Conservation (phyloP, 1,284 basidiomycete species). For the Naganishia liquefaciens region DNA sequence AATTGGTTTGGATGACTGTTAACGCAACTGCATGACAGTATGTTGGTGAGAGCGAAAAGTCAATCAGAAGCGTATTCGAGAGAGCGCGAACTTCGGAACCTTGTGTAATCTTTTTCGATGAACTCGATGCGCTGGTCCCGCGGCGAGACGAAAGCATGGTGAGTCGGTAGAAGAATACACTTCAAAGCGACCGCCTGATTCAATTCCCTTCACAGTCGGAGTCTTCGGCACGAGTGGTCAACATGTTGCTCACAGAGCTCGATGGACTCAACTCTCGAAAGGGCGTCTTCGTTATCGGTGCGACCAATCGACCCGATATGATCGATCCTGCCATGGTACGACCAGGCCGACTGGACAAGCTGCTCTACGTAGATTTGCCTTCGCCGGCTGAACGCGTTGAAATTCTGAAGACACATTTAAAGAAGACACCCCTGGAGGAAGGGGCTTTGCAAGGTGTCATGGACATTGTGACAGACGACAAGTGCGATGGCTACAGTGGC, state of each 20-base stretch:
- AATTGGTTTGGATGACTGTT: background rate
- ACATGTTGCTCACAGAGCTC: conserved; percentile 92
- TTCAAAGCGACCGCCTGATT: background rate
- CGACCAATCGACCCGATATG: conserved; percentile 98
- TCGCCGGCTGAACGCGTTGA: conserved; percentile 74
- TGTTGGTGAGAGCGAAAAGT: conserved; percentile 94
- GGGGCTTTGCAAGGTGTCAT: conserved; percentile 47
- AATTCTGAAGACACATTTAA: conserved; percentile 72
- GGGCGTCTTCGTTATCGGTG: conserved; percentile 91
- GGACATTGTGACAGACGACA: conserved; percentile 52
- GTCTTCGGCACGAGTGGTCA: conserved; percentile 94
- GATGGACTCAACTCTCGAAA: conserved; percentile 90
- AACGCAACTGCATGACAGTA: conserved; percentile 62
- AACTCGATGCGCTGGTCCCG: conserved; percentile 93
- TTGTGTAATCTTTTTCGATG: conserved; percentile 99
- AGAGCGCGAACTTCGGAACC: conserved; percentile 97
- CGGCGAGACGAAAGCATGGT: conserved; percentile 87
- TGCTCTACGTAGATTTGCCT: conserved; percentile 94
- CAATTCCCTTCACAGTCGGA: conserved; percentile 66
- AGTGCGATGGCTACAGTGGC: conserved; percentile 82
- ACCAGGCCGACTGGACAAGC: conserved; percentile 91
- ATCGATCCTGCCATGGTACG: conserved; percentile 98
- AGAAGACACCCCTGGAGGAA: conserved; percentile 70
- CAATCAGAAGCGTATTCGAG: conserved; percentile 93
- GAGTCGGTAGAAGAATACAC: conserved; percentile 42